Evolutionary conservation across 306 rosid genomes (phyloP), one percentile per base, ranked within the genome.

Genomic region (Rosa multiflora): DNA sequence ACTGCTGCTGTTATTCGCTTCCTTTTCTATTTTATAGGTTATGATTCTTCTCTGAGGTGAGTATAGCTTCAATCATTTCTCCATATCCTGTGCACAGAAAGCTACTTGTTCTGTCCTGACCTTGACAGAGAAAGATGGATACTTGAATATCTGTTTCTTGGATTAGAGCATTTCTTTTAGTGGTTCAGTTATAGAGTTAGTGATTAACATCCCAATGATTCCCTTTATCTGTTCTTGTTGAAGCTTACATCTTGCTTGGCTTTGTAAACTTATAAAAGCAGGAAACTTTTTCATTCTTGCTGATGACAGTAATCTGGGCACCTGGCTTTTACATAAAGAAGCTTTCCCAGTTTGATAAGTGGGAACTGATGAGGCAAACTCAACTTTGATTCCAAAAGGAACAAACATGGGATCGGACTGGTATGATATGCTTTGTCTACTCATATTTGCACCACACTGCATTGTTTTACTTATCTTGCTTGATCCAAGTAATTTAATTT

Each of bases 351-450:
- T 62, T 76, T 10, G 58, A 78, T 72, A 66, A 73, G 51, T 74
- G 78, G 59, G 61, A 69, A 59, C 59, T 44, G 77, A 77, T 52
- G 76, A 77, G 73, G 80, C 44, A 69, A 51, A 53, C 64, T 46
- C 78, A 62, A 52, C 55, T 68, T 70, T 35, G 56, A 15, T 71
- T 59, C 26, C 59, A 8, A 17, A 8, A 66, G 72, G 32, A 79
- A 58, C 58, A 40, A 23, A 73, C 42, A 32, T 42, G 29, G 61
- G 69, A 78, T 76, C 55, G 44, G 79, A 70, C 77, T 47, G 73
- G 86, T 81, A 76, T 83, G 82, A 70, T 82, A 35, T 46, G 55
- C 15, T 80, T 51, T 75, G 55, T 71, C 80, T 61, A 52, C 74
- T 72, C 52, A 48, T 73, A 48, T 72, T 39, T 47, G 61, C 79